These are phyloP conservation scores for Leccinum ochraceum DNA, from an alignment of 768 basidiomycete species.

Conservation along the genomic window DNA sequence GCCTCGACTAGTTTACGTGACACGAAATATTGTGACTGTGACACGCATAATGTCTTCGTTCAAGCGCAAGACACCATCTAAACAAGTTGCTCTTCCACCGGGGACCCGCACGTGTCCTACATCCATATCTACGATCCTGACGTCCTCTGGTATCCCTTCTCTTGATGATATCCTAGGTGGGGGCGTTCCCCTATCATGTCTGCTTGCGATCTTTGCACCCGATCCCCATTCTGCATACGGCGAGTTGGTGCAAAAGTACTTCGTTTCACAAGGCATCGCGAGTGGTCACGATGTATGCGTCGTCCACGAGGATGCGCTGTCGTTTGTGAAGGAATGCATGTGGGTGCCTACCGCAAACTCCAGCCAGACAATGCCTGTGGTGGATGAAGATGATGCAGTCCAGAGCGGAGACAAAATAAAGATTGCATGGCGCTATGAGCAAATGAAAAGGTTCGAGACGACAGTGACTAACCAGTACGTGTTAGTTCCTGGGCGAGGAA, in stretches of 20 bases:
- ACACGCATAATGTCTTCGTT: constrained; percentile 67
- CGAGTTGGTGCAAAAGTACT: constrained; percentile 85
- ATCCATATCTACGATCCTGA: constrained; percentile 55
- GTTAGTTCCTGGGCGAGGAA: constrained; percentile 19
- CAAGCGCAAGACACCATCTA: constrained; percentile 60
- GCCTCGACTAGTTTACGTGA: constrained; percentile 27
- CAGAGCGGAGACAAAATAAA: constrained; percentile 67
- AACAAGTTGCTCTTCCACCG: constrained; percentile 40
- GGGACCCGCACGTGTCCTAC: constrained; percentile 63
- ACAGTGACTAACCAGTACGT: constrained; percentile 64
- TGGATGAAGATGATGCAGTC: constrained; percentile 36
- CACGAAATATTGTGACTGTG: constrained; percentile 12
- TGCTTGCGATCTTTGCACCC: constrained; percentile 72
- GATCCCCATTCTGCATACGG: constrained; percentile 87
- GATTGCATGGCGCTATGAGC: constrained; percentile 97
- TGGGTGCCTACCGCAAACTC: constrained; percentile 54
- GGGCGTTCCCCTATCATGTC: constrained; percentile 81
- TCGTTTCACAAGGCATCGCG: constrained; percentile 82
- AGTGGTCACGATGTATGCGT: constrained; percentile 69
- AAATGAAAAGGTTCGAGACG: constrained; percentile 91
- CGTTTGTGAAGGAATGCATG: constrained; percentile 75
- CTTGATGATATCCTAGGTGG: constrained; percentile 95
- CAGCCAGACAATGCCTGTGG: constrained; percentile 10
- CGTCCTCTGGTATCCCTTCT: constrained; percentile 88
- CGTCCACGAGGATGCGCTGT: constrained; percentile 56